Evolutionary conservation across 1,139 yeast species (phyloP).

Genomic region (Zygoascus sp.): DNA sequence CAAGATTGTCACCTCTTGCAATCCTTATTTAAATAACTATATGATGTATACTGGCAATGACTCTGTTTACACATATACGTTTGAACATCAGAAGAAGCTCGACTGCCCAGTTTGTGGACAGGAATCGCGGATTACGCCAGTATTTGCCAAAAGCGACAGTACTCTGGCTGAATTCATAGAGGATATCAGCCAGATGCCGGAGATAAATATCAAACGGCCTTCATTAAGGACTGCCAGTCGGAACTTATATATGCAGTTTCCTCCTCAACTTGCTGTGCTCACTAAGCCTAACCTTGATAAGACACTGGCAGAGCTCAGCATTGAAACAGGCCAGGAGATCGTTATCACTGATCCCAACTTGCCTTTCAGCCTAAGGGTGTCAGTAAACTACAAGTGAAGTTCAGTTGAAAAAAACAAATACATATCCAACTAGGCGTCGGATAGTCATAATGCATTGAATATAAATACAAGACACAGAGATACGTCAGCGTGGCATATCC

Average conservation of each 20-base stretch:
- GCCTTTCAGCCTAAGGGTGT: slow-evolving; percentile 43
- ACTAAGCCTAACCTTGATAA: slow-evolving; percentile 46
- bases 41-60: slow-evolving; percentile 85
- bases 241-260: slow-evolving; percentile 49
- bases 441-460: background rate
- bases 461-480: background rate
- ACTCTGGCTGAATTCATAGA: slow-evolving; percentile 50
- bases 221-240: slow-evolving; percentile 45
- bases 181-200: slow-evolving; percentile 30
- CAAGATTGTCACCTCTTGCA: slow-evolving; percentile 65
- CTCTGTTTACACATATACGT: slow-evolving; percentile 70
- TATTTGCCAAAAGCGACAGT: slow-evolving; percentile 39
- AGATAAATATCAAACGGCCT: slow-evolving; percentile 46
- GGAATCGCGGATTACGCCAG: slow-evolving; percentile 32
- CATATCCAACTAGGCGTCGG: background rate
- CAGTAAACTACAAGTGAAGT: slow-evolving; percentile 21
- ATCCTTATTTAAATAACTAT: slow-evolving; percentile 69
- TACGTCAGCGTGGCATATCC: background rate
- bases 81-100: slow-evolving; percentile 53
- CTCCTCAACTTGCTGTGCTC: slow-evolving; percentile 46
- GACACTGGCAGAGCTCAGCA: slow-evolving; percentile 37
- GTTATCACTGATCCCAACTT: slow-evolving; percentile 54
- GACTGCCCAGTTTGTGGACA: slow-evolving; percentile 75
- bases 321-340: slow-evolving; percentile 46
- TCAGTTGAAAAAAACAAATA: background rate